phyloP scores from a whole-genome alignment of 441 rosid genomes.

The Eugenia klotzschiana region DNA sequence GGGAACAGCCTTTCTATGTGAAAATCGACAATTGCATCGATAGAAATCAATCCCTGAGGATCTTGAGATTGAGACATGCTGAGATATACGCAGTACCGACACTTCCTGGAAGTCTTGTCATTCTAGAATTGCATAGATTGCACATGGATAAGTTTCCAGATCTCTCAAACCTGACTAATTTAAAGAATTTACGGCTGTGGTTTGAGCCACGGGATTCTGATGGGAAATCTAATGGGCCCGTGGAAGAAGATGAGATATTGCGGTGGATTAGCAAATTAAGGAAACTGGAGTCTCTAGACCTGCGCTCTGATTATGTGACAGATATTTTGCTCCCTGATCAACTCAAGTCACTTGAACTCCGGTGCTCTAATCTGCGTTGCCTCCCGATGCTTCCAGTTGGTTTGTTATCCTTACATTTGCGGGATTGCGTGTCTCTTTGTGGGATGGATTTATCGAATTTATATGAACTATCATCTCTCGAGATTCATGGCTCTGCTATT shows the following conservation, averaged over 20 bases:
- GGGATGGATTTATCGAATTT: background rate
- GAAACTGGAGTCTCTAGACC: background rate
- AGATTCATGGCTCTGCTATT: rapidly evolving
- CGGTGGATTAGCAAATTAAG: background rate
- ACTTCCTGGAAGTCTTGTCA: background rate
- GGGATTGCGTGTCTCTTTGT: rapidly evolving
- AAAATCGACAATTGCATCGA: background rate
- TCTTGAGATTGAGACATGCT: rapidly evolving
- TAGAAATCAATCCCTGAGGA: background rate
- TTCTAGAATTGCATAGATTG: rapidly evolving
- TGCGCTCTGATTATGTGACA: rapidly evolving
- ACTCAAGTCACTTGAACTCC: background rate
- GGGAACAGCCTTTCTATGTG: background rate
- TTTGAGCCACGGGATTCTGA: background rate
- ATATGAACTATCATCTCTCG: background rate
- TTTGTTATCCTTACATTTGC: background rate
- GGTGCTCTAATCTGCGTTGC: background rate
- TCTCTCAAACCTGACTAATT: background rate
- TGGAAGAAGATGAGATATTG: background rate
- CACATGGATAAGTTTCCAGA: background rate
- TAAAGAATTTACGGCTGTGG: rapidly evolving
- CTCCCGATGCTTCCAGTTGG: background rate
- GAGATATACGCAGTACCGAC: rapidly evolving
- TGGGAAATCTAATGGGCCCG: rapidly evolving
- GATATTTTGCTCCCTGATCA: background rate